phyloP scores from a whole-genome alignment of 345 rosid species.

The Rhodamnia argentea region DNA sequence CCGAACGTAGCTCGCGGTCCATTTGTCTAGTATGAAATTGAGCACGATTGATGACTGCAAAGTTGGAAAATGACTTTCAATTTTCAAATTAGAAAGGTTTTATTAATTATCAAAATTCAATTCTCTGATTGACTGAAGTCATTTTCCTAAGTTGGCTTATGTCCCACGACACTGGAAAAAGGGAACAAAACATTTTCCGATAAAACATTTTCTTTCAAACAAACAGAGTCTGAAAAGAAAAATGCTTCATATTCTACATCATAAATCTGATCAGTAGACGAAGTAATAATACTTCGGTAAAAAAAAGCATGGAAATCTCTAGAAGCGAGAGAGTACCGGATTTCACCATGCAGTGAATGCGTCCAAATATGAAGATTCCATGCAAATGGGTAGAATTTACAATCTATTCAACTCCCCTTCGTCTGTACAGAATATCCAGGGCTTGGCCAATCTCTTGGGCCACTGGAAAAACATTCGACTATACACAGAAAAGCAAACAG shows the following conservation, averaged over 20 bases:
- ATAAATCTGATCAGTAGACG: neutral
- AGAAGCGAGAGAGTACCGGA: neutral
- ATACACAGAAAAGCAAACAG: neutral
- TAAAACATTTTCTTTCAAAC: neutral
- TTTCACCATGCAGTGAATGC: neutral
- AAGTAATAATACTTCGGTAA: too few species aligned
- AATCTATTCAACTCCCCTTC: neutral
- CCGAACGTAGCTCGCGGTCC: slow-evolving; percentile 56
- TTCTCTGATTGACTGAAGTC: neutral
- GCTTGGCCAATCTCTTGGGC: neutral
- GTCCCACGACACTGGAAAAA: neutral
- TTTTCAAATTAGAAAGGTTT: neutral
- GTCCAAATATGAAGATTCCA: neutral
- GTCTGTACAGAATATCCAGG: neutral
- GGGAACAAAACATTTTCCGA: neutral
- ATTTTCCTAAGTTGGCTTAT: neutral
- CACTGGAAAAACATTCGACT: neutral
- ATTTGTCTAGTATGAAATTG: slow-evolving; percentile 53
- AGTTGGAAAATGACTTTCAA: neutral
- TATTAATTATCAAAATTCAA: neutral
- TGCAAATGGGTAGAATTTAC: neutral
- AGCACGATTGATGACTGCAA: slow-evolving; percentile 40
- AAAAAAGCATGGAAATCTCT: neutral
- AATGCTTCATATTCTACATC: neutral
- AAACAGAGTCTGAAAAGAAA: neutral